Conservation (phyloP, 768 basidiomycete species). For the Naematelia encephala region DNA sequence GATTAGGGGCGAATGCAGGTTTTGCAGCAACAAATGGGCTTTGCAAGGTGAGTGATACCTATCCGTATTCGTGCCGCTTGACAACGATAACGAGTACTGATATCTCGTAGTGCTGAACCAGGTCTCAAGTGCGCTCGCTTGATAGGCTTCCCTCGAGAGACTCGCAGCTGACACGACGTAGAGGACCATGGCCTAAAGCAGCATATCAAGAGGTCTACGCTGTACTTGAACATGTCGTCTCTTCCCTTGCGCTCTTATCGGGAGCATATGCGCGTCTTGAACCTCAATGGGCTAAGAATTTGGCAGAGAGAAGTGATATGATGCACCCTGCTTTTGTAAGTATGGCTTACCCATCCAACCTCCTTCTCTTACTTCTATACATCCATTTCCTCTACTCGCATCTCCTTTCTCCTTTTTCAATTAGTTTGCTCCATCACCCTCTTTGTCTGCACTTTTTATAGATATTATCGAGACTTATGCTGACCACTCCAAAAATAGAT, state of each 20-base stretch:
- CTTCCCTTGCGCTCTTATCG: conserved; percentile 48
- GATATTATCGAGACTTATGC: no score
- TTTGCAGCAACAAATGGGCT: conserved; percentile 23
- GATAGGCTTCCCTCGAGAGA: conserved; percentile 2
- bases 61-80: conserved; percentile 43
- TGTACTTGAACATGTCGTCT: conserved; percentile 54
- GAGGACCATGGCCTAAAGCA: conserved; percentile 59
- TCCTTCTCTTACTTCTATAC: background rate
- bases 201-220: conserved; percentile 55
- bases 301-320: conserved; percentile 56
- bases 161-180: conserved; percentile 39
- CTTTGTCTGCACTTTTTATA: no score
- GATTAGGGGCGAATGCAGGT: conserved; percentile 23
- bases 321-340: conserved; percentile 54
- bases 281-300: conserved; percentile 52
- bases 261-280: conserved; percentile 55
- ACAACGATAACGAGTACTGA: conserved; percentile 6
- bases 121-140: conserved; percentile 30
- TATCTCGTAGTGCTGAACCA: conserved; percentile 28
- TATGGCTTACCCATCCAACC: background rate
- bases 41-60: conserved; percentile 22
- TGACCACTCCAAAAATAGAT: no score
- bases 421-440: no score
- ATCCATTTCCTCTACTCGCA: no score
- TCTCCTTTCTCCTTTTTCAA: no score